A percentile compares a stretch with the other conserved stretches of the same genome.
Evolutionary conservation across 176 grass and related monocot genomes (phyloP).

Genomic region (Puccinellia tenuiflora): DNA sequence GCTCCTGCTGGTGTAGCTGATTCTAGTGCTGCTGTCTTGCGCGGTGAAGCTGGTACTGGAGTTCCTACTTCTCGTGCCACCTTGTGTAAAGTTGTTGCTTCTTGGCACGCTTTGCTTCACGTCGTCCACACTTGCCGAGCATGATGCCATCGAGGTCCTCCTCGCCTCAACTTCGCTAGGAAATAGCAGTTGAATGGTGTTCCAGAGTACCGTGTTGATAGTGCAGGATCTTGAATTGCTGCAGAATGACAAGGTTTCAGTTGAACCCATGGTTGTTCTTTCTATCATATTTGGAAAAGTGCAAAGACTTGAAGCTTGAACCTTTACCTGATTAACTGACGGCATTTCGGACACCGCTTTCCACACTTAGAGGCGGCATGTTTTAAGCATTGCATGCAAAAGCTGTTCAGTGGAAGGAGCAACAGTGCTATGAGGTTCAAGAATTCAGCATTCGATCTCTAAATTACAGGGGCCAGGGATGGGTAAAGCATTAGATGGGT

Average conservation of each 20-base stretch:
- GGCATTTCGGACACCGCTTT: conserved; percentile 81
- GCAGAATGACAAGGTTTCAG: conserved; percentile 22
- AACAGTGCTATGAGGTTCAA: neutral
- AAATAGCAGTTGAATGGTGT: conserved; percentile 90
- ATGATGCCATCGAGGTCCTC: conserved; percentile 30
- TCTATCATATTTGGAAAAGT: neutral
- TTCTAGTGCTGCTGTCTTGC: conserved; percentile 32
- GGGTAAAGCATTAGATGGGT: neutral
- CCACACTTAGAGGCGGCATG: conserved; percentile 65
- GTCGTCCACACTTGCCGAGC: neutral
- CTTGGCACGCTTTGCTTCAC: neutral
- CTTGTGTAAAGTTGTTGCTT: conserved; percentile 11
- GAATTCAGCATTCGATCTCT: neutral
- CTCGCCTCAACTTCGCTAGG: conserved; percentile 67
- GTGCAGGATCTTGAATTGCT: conserved; percentile 82
- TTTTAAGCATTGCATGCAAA: conserved; percentile 89
- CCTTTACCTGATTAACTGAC: conserved; percentile 76
- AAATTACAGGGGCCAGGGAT: neutral
- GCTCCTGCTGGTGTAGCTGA: conserved; percentile 11
- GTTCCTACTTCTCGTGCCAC: conserved; percentile 25
- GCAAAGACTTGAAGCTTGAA: neutral
- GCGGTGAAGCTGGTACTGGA: neutral
- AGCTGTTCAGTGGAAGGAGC: conserved; percentile 39
- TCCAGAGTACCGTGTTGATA: conserved; percentile 88
- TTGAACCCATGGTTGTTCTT: neutral